Percentiles rank a stretch among this genome's conserved stretches.
These are phyloP conservation scores for Schizosaccharomyces pombe DNA, from an alignment of 805 yeast species.

Conservation along the genomic window DNA sequence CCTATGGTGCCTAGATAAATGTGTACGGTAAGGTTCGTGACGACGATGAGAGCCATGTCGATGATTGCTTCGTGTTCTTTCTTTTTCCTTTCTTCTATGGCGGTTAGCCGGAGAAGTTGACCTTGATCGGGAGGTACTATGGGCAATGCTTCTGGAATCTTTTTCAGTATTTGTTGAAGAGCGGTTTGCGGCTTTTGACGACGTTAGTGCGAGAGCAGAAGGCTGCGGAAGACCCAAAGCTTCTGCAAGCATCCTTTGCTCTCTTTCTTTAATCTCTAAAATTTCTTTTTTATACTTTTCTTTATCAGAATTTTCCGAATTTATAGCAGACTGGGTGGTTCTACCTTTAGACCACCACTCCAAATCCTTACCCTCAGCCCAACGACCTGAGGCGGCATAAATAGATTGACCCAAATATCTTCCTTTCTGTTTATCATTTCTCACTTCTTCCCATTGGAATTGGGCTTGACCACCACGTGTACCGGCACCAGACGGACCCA, in stretches of 20 bases:
- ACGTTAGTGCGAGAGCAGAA: not conserved
- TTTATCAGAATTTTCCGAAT: not conserved
- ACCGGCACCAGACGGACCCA: conserved; percentile 10
- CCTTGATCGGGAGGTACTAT: too few relatives aligned
- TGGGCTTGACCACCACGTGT: conserved; percentile 10
- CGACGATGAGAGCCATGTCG: too few relatives aligned
- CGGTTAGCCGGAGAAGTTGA: too few relatives aligned
- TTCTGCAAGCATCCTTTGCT: not conserved
- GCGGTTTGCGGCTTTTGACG: too few relatives aligned
- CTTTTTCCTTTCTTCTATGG: too few relatives aligned
- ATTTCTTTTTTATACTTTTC: not conserved
- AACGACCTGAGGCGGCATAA: conserved; percentile 14
- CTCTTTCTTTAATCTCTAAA: not conserved
- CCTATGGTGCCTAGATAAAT: too few relatives aligned
- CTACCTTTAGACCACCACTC: conserved; percentile 13
- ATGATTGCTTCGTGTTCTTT: too few relatives aligned
- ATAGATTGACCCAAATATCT: conserved; percentile 13
- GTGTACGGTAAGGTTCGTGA: too few relatives aligned
- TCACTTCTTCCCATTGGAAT: conserved; percentile 13
- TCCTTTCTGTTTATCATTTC: conserved; percentile 12
- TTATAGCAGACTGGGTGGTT: not conserved
- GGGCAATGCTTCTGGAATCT: too few relatives aligned
- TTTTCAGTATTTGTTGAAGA: too few relatives aligned
- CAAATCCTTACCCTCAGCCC: conserved; percentile 10
- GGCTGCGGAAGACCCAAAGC: not conserved